Percentiles rank a stretch among this genome's conserved stretches.
Evolutionary conservation across 2,329 filamentous ascomycete species (phyloP).

Genomic region (Ophiostoma sp.): DNA sequence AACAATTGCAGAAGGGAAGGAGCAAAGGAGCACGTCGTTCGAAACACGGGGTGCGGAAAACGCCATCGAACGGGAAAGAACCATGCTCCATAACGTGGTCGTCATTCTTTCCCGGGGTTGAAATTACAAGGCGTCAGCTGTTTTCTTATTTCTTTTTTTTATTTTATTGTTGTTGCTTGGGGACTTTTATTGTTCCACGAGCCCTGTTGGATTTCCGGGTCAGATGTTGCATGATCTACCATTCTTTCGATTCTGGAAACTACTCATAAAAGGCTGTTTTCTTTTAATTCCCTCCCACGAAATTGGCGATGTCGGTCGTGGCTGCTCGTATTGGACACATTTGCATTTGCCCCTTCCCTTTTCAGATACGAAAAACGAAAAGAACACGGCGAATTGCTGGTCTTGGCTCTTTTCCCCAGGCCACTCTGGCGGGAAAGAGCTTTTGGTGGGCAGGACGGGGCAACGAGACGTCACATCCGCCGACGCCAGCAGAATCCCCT

Average conservation of each 20-base stretch:
- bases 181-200: background rate
- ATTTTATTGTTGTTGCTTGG: background rate
- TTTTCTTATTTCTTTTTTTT: background rate
- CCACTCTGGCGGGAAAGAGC: background rate
- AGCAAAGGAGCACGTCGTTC: background rate
- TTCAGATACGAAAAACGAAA: constrained; percentile 5
- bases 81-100: constrained; percentile 1
- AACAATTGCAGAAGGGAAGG: background rate
- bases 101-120: background rate
- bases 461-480: constrained; percentile 14
- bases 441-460: background rate
- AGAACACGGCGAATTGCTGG: background rate
- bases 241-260: background rate
- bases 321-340: constrained; percentile 13
- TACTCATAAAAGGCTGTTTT: background rate
- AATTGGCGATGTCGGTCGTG: background rate
- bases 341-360: constrained; percentile 14
- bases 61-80: background rate
- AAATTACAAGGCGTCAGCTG: constrained; percentile 16
- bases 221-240: background rate
- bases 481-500: background rate
- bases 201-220: background rate
- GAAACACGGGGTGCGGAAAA: background rate
- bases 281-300: background rate
- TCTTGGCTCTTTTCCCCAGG: background rate